These are phyloP conservation scores for Phytophthora agathidicida DNA, from an alignment of 352 stramenopile species.

Conservation along the genomic window DNA sequence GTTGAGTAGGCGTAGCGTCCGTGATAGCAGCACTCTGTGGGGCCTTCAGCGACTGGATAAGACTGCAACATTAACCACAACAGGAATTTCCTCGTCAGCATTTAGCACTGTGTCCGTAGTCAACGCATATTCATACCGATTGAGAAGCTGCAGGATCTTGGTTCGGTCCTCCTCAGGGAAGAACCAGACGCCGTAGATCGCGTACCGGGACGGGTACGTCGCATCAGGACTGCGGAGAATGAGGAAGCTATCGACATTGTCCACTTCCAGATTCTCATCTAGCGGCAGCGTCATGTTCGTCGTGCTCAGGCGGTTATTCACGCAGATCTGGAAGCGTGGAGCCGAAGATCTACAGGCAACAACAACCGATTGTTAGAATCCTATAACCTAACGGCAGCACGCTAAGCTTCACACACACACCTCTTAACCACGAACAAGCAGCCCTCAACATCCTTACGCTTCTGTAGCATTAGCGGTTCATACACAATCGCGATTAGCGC, in stretches of 20 bases:
- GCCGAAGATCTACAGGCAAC: conserved; percentile 55
- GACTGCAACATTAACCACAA: conserved; percentile 35
- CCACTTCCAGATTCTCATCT: conserved; percentile 74
- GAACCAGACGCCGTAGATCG: conserved; percentile 90
- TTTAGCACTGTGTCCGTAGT: too few species aligned
- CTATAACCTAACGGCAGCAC: neutral
- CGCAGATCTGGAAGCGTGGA: conserved; percentile 85
- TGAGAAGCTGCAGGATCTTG: conserved; percentile 78
- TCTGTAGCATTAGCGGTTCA: conserved; percentile 43
- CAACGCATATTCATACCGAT: conserved; percentile 54
- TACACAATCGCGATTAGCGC: conserved; percentile 10
- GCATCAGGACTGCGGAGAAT: conserved; percentile 77
- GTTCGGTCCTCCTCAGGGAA: conserved; percentile 85
- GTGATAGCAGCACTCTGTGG: conserved; percentile 27
- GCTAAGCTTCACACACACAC: conserved; percentile 25
- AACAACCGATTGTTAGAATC: neutral
- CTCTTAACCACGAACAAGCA: conserved; percentile 88
- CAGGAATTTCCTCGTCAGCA: conserved; percentile 18
- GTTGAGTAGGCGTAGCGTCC: conserved; percentile 22
- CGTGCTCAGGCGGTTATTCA: conserved; percentile 91
- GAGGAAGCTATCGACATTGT: conserved; percentile 86
- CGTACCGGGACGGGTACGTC: conserved; percentile 60
- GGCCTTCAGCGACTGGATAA: conserved; percentile 69
- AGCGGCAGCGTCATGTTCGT: conserved; percentile 86
- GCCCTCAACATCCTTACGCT: conserved; percentile 87